phyloP scores from a whole-genome alignment of 306 rosid genomes.

The Prosopis cineraria region DNA sequence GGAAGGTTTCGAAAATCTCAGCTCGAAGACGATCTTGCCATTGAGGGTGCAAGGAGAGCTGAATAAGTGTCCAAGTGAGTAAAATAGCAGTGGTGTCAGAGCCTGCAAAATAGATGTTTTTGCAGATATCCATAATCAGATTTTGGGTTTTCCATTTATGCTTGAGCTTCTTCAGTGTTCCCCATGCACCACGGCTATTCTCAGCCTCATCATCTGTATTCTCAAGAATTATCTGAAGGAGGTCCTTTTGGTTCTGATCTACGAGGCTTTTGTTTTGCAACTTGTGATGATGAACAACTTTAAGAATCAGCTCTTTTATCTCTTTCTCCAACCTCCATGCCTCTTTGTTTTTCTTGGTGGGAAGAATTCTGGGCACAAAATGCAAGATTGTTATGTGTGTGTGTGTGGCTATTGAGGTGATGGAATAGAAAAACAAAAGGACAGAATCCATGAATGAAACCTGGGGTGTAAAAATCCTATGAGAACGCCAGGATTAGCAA shows the following conservation, averaged over 20 bases:
- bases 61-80: slow-evolving; percentile 38
- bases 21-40: slow-evolving; percentile 44
- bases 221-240: slow-evolving; percentile 32
- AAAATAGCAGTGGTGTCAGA: slow-evolving; percentile 37
- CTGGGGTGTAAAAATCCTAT: slow-evolving; percentile 39
- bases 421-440: background rate
- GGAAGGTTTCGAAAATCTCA: slow-evolving; percentile 30
- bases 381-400: background rate
- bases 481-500: slow-evolving; percentile 30
- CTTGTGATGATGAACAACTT: slow-evolving; percentile 27
- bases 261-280: background rate
- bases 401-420: too few relatives aligned
- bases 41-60: slow-evolving; percentile 37
- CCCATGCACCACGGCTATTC: background rate
- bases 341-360: slow-evolving; percentile 39
- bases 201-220: background rate
- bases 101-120: slow-evolving; percentile 40
- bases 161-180: background rate
- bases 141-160: background rate
- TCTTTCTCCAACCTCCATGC: slow-evolving; percentile 37
- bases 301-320: slow-evolving; percentile 31
- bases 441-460: background rate
- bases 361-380: slow-evolving; percentile 31
- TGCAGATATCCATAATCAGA: background rate
- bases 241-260: slow-evolving; percentile 26